Percentiles rank a stretch among this genome's conserved stretches.
These are phyloP conservation scores for Eimeria tenella DNA, from an alignment of 169 alveolate genomes.

Conservation along the genomic window DNA sequence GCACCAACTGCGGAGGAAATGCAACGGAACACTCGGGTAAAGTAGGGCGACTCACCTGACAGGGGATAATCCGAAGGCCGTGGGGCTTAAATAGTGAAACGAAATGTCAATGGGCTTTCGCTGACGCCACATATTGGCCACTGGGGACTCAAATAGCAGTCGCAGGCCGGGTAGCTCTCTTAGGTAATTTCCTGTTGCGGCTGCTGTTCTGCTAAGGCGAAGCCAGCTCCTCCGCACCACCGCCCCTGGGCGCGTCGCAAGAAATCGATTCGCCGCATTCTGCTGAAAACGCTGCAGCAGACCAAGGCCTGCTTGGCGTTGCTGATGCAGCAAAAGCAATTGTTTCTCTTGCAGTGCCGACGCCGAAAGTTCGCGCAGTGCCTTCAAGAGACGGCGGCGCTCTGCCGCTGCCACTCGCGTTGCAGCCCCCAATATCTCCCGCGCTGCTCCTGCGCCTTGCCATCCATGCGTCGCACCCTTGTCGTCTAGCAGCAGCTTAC, in stretches of 20 bases:
- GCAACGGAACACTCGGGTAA: background rate
- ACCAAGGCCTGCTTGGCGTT: conserved; percentile 38
- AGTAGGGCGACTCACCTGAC: background rate
- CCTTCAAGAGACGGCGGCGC: conserved; percentile 25
- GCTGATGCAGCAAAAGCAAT: conserved; percentile 40
- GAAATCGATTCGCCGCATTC: background rate
- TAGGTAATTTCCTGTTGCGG: background rate
- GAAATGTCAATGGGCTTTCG: conserved; percentile 22
- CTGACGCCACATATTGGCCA: conserved; percentile 12
- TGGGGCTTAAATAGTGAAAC: conserved; percentile 53
- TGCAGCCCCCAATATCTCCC: conserved; percentile 20
- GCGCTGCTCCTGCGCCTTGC: conserved; percentile 11
- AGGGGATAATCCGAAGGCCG: conserved; percentile 36
- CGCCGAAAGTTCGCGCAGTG: conserved; percentile 20
- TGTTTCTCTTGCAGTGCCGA: conserved; percentile 39
- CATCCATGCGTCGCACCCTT: background rate
- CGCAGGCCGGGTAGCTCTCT: conserved; percentile 39
- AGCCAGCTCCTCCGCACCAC: conserved; percentile 9
- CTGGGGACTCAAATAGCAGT: conserved; percentile 6
- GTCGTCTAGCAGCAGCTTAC: conserved; percentile 11
- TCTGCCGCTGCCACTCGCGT: conserved; percentile 28
- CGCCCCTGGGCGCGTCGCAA: conserved; percentile 27
- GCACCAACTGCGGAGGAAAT: background rate
- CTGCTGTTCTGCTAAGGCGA: background rate
- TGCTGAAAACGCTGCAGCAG: conserved; percentile 38